These are phyloP conservation scores for Aspergillus aculeatus DNA, from an alignment of 2,329 filamentous ascomycete species.

Conservation along the genomic window DNA sequence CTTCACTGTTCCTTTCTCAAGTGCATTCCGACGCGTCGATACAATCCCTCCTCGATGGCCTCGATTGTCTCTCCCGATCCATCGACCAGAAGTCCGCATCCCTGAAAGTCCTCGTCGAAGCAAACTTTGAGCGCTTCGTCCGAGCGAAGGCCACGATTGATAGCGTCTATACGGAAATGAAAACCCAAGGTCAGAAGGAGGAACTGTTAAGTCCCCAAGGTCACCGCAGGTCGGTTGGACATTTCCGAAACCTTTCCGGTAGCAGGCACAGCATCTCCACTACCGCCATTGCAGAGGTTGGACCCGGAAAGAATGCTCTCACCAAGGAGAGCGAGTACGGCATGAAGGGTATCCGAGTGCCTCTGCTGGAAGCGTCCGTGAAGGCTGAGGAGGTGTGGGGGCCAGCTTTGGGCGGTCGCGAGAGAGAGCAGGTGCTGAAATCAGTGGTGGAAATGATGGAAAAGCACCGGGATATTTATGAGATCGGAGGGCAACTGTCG, in stretches of 20 bases:
- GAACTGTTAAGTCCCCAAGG: conserved; percentile 39
- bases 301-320: conserved; percentile 83
- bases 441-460: conserved; percentile 73
- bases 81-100: conserved; percentile 98
- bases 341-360: conserved; percentile 80
- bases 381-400: conserved; percentile 99
- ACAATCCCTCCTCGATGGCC: conserved; percentile 72
- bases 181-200: conserved; percentile 62
- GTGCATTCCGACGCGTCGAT: conserved; percentile 86
- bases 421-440: conserved; percentile 86
- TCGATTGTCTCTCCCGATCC: conserved; percentile 82
- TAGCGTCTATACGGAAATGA: conserved; percentile 98
- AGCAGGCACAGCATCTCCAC: conserved; percentile 42
- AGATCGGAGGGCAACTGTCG: conserved; percentile 72
- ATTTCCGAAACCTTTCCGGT: conserved; percentile 57
- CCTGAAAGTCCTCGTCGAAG: conserved; percentile 92
- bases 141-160: conserved; percentile 97
- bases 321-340: conserved; percentile 92
- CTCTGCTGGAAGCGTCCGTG: conserved; percentile 82
- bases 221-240: conserved; percentile 64
- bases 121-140: conserved; percentile 97
- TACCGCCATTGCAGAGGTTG: conserved; percentile 40
- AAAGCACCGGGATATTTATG: conserved; percentile 76
- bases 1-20: conserved; percentile 85
- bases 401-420: conserved; percentile 82